Evolutionary conservation across 441 rosid species (phyloP).

Genomic region (Gossypium laxum): DNA sequence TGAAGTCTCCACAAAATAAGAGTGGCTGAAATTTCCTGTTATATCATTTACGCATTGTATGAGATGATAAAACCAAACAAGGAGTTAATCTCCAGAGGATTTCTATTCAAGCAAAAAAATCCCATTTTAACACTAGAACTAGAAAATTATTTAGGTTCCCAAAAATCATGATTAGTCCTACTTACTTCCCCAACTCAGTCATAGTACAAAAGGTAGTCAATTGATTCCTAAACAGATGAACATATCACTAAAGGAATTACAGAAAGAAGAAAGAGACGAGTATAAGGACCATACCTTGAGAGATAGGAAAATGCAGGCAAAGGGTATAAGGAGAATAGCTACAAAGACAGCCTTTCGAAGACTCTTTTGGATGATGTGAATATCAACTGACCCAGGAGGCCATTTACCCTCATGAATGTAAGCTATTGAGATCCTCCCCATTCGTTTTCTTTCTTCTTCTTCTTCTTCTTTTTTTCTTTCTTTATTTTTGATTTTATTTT

Average conservation of each 20-base stretch:
- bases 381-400: slow-evolving; percentile 39
- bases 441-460: slow-evolving; percentile 1
- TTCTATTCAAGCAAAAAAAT: no score
- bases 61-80: neutral
- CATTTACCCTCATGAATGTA: slow-evolving; percentile 38
- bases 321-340: slow-evolving; percentile 29
- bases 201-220: neutral
- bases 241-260: neutral
- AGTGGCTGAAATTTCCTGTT: neutral
- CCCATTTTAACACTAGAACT: no score
- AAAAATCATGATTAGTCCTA: neutral
- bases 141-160: no score
- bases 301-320: slow-evolving; percentile 26
- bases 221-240: neutral
- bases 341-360: slow-evolving; percentile 21
- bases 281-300: slow-evolving; percentile 31
- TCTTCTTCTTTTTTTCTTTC: no score
- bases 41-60: neutral
- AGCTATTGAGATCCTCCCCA: slow-evolving; percentile 34
- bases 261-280: neutral
- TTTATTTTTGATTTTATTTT: neutral
- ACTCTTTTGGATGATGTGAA: slow-evolving; percentile 48
- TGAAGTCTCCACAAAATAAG: neutral
- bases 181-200: neutral
- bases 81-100: neutral